A percentile compares a stretch with the other conserved stretches of the same genome.
These are phyloP conservation scores for Reticulascus tulasneorum DNA, from an alignment of 2,329 filamentous ascomycete genomes.

Conservation along the genomic window DNA sequence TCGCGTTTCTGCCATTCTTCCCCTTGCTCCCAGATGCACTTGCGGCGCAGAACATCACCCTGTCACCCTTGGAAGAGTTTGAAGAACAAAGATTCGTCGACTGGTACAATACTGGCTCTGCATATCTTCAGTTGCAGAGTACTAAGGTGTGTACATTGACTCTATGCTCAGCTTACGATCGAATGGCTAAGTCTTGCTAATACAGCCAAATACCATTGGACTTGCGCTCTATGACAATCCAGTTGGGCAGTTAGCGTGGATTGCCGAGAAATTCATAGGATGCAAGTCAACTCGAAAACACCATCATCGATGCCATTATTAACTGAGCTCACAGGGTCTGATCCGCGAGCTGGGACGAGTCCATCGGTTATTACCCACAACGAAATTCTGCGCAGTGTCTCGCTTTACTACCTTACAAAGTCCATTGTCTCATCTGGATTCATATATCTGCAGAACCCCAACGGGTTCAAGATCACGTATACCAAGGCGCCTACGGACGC, in stretches of 20 bases:
- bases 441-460: constrained; percentile 13
- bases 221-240: constrained; percentile 37
- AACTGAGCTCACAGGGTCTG: constrained; percentile 8
- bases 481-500: no score
- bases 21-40: no score
- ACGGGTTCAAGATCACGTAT: constrained; percentile 15
- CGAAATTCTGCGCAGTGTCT: constrained; percentile 16
- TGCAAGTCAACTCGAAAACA: constrained; percentile 8
- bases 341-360: no score
- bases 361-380: no score
- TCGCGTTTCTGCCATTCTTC: no score
- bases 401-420: constrained; percentile 21
- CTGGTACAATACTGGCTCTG: no score
- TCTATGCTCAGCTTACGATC: neutral
- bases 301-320: constrained; percentile 12
- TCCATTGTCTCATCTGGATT: constrained; percentile 18
- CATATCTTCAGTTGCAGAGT: no score
- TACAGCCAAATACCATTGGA: constrained; percentile 35
- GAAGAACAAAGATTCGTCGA: no score
- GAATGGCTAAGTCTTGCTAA: no score
- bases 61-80: no score
- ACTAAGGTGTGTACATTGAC: no score
- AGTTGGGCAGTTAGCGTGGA: constrained; percentile 36
- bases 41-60: no score
- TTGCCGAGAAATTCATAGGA: constrained; percentile 34